These are phyloP conservation scores for Ophioceras dolichostomum DNA, from an alignment of 2,329 filamentous ascomycete genomes.

Conservation along the genomic window DNA sequence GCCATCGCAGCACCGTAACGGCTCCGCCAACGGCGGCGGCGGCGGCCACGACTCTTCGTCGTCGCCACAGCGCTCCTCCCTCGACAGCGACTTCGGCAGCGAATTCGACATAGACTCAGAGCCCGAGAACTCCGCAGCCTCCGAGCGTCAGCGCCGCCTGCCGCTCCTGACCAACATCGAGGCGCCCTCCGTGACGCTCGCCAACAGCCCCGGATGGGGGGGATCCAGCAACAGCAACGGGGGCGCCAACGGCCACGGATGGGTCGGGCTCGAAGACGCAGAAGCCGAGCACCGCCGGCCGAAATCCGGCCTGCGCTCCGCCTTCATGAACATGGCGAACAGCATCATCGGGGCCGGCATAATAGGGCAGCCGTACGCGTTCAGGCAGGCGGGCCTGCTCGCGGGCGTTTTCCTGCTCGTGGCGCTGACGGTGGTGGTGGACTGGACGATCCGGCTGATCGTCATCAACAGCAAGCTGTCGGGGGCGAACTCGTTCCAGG, in stretches of 20 bases:
- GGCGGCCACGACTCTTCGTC: constrained; percentile 3
- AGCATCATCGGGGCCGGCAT: constrained; percentile 79
- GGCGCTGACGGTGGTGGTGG: constrained; percentile 68
- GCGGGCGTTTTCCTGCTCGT: constrained; percentile 71
- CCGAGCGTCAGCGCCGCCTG: constrained; percentile 41
- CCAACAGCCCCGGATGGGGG: constrained; percentile 31
- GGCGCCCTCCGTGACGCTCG: constrained; percentile 63
- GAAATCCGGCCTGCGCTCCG: constrained; percentile 73
- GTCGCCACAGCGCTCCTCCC: background rate
- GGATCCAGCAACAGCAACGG: too few species aligned
- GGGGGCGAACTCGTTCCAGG: constrained; percentile 87
- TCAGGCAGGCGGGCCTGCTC: constrained; percentile 77
- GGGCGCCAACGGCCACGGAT: constrained; percentile 11
- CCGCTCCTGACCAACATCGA: constrained; percentile 76
- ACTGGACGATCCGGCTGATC: constrained; percentile 97
- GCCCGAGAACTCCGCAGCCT: constrained; percentile 15
- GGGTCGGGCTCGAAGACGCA: constrained; percentile 9
- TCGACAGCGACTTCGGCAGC: constrained; percentile 11
- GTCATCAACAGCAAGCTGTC: constrained; percentile 96
- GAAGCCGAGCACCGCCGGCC: constrained; percentile 39
- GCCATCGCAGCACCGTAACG: constrained; percentile 8
- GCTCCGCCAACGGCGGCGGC: constrained; percentile 5
- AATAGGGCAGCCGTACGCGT: constrained; percentile 87
- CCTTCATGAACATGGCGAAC: constrained; percentile 99
- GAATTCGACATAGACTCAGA: constrained; percentile 16